These are phyloP conservation scores for Larix kaempferi DNA, from an alignment of 75 land plant species.

Conservation along the genomic window DNA sequence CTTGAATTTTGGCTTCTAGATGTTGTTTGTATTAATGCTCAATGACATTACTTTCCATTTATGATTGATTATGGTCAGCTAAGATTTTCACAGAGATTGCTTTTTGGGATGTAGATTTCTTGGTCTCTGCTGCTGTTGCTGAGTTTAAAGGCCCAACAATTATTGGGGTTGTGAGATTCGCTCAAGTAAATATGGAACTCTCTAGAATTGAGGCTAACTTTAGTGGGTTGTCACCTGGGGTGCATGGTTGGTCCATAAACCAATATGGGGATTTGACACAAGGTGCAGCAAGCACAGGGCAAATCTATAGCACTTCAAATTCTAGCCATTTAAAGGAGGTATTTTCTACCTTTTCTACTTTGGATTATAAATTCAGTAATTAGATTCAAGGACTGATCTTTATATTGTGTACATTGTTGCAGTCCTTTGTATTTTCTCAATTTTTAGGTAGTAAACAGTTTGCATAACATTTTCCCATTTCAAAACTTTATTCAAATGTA, in stretches of 20 bases:
- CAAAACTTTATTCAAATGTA: neutral
- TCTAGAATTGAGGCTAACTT: constrained; percentile 90
- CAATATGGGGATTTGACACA: constrained; percentile 90
- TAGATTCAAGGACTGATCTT: neutral
- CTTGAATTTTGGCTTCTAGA: neutral
- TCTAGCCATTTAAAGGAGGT: constrained; percentile 31
- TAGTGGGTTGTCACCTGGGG: constrained; percentile 84
- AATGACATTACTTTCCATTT: no score
- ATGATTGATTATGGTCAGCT: neutral
- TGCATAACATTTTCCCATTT: neutral
- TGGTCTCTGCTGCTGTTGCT: constrained; percentile 90
- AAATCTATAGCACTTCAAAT: constrained; percentile 44
- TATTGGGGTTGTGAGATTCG: constrained; percentile 89
- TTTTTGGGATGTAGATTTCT: constrained; percentile 51
- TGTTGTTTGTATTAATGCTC: neutral
- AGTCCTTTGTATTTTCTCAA: neutral
- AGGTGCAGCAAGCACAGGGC: constrained; percentile 95
- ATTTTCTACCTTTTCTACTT: neutral
- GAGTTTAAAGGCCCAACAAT: constrained; percentile 94
- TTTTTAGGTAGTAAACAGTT: neutral
- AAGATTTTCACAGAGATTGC: neutral
- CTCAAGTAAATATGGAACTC: constrained; percentile 89
- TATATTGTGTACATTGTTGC: neutral
- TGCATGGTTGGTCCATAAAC: constrained; percentile 92
- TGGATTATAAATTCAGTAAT: neutral